Evolutionary conservation across 1,139 yeast genomes (phyloP).

Genomic region (Kluyveromyces sp.): DNA sequence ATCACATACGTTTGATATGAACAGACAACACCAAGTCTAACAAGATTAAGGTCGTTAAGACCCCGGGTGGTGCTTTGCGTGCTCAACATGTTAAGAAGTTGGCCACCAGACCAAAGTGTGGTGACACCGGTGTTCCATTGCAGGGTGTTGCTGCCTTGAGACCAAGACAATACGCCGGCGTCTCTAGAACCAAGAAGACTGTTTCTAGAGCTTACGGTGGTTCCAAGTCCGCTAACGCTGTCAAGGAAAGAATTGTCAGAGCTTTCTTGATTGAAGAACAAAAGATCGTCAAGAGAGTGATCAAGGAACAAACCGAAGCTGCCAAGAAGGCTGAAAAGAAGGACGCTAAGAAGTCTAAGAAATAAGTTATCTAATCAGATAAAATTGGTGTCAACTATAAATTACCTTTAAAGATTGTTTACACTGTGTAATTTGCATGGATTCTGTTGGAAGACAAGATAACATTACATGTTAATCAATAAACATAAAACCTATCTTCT

Average conservation of each 20-base stretch:
- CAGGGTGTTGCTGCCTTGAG: slow-evolving; percentile 91
- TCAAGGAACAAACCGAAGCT: slow-evolving; percentile 88
- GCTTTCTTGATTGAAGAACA: slow-evolving; percentile 99
- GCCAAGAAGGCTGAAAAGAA: slow-evolving; percentile 43
- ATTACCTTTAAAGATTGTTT: background rate
- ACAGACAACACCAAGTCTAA: slow-evolving; percentile 97
- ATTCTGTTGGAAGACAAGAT: background rate
- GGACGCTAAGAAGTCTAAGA: slow-evolving; percentile 22
- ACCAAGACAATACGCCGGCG: slow-evolving; percentile 95
- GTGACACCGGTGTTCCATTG: slow-evolving; percentile 92
- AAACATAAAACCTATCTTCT: background rate
- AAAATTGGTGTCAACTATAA: background rate
- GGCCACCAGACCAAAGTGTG: slow-evolving; percentile 97
- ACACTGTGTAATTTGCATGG: background rate
- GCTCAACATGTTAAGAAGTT: slow-evolving; percentile 96
- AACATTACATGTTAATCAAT: background rate
- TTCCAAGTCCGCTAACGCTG: slow-evolving; percentile 96
- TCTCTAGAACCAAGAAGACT: slow-evolving; percentile 94
- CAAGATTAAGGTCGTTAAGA: slow-evolving; percentile 98
- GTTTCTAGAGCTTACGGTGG: slow-evolving; percentile 99
- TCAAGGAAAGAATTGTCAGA: slow-evolving; percentile 97
- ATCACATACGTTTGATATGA: background rate
- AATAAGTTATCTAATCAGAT: slow-evolving; percentile 8
- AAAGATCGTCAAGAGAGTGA: slow-evolving; percentile 98
- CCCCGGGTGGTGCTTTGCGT: slow-evolving; percentile 98